Evolutionary conservation across 2,329 filamentous ascomycete species (phyloP), one percentile per base, ranked within the genome.

Genomic region (Pyricularia sp.): DNA sequence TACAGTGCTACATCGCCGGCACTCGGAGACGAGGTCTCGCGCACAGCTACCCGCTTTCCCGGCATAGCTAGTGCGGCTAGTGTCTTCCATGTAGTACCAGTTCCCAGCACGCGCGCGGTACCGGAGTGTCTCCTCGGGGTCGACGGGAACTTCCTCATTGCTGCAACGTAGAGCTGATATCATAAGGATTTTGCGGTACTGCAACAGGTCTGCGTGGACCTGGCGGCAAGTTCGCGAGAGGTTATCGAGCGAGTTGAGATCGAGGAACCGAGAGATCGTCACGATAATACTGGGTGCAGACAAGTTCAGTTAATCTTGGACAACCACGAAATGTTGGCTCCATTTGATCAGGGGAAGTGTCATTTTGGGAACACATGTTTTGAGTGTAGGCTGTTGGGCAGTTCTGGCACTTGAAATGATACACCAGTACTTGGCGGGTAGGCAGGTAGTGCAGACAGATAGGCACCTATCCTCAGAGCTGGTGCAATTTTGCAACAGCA

Each of bases 181-280:
- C 67, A 95, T 83, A 23, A 97, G 85, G 72, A 91, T 87, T 66
- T 82, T 84, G 75, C 92, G 90, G 78, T 92, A 94, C 74, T 93
- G 92, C 63, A 96, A 82, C 28, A 98, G 85, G 72, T 90, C 92
- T 69, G 85, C 84, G 73, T 92, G 92, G 71, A 97, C 87, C 75
- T 92, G 89, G 67, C 90, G 91, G 77, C 93, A 97, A 69, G 92
- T 93, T 68, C 87, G 87, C 67, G 94, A 92, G 25, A 98, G 87
- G 72, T 90, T 89, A 78, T 97, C 90, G 74, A 97, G 86, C 17
- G 92, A 90, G 78, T 94, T 97, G 67, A 97, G 86, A 77, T 98
- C 94, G 77, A 97, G 88, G 73, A 87, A 86, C 36, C 88, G 86
- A 66, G 92, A 91, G 72, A 97, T 86, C 74, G 90, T 86, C 72